Evolutionary conservation across 441 rosid genomes (phyloP).

Genomic region (Adansonia gregorii): DNA sequence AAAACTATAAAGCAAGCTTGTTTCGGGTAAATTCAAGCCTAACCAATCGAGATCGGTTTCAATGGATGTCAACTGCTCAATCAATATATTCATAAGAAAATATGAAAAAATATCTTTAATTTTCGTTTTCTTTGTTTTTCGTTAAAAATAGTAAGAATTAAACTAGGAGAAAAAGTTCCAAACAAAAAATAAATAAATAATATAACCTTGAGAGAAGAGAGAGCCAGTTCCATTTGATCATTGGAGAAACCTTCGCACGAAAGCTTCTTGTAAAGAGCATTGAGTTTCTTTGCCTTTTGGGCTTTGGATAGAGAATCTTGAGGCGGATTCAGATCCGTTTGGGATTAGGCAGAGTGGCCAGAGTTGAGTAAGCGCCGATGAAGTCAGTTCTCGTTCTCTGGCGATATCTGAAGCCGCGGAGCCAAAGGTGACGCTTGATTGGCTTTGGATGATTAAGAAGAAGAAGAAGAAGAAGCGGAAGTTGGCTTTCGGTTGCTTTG

Average conservation of each 20-base stretch:
- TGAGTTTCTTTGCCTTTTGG: constrained; percentile 81
- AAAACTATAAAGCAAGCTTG: constrained; percentile 84
- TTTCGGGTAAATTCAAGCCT: constrained; percentile 82
- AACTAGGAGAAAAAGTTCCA: neutral
- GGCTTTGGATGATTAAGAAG: constrained; percentile 41
- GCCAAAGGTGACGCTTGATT: constrained; percentile 46
- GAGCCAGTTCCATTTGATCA: constrained; percentile 85
- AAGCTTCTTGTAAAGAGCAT: constrained; percentile 68
- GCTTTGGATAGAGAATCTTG: constrained; percentile 51
- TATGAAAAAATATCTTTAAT: neutral
- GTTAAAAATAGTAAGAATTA: neutral
- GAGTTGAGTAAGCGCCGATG: constrained; percentile 77
- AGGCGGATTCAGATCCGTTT: constrained; percentile 31
- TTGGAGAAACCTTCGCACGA: constrained; percentile 88
- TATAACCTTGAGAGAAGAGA: constrained; percentile 75
- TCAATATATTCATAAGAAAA: neutral
- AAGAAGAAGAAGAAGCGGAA: constrained; percentile 28
- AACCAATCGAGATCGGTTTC: constrained; percentile 94
- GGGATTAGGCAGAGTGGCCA: constrained; percentile 38
- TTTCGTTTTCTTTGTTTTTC: no score
- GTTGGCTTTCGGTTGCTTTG: constrained; percentile 41
- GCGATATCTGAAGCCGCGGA: constrained; percentile 76
- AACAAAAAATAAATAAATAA: neutral
- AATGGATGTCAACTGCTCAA: constrained; percentile 23
- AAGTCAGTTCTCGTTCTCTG: constrained; percentile 83